Evolutionary conservation across 352 stramenopile species (phyloP), one percentile per base, ranked within the genome.

Genomic region (Globisporangium polare): DNA sequence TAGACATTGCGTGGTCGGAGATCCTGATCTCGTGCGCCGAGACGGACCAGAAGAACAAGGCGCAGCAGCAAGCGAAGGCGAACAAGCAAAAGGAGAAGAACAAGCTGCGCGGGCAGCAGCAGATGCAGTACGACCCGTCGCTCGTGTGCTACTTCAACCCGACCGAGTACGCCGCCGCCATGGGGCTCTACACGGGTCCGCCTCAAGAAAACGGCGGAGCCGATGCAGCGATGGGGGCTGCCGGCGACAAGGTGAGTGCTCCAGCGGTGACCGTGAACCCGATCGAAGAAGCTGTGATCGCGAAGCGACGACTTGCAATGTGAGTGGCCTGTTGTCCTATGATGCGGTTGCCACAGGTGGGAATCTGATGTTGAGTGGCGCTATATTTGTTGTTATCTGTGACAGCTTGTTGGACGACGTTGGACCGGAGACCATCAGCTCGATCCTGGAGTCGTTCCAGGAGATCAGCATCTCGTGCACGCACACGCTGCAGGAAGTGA

Each of bases 111-210:
- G 37, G 64, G 17, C 54, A 65, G 68, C 24, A 57, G 53, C 78
- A 69, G 31, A 61, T 87, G 63, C 78, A 81, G 61, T 93, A 90
- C 67, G 84, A 91, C 35, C 73, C 84, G 49, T 87, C 79, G 7
- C 75, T 90, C 49, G 72, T 87, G 58, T 83, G 77, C 35, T 91
- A 90, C 55, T 93, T 91, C 58, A 93, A 90, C 49, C 82, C 82
- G 46, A 89, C 69, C 42, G 82, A 92, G 59, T 92, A 92, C 63
- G 63, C 82, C 3, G 75, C 82, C 0, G 81, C 81, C 42, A 86
- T 82, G 71, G 76, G 77, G 26, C 73, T 91, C 1, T 84, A 81
- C 50, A 89, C 77, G 5, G 78, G 76, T 35, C 78, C 62, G 33
- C 42, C 39, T 15, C 9, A 29, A 22, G 42, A 39, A 26, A 9